Percentiles rank a stretch among this genome's conserved stretches.
These are phyloP conservation scores for Aureobasidium sp. DNA, from an alignment of 2,329 filamentous ascomycete species.

Conservation along the genomic window DNA sequence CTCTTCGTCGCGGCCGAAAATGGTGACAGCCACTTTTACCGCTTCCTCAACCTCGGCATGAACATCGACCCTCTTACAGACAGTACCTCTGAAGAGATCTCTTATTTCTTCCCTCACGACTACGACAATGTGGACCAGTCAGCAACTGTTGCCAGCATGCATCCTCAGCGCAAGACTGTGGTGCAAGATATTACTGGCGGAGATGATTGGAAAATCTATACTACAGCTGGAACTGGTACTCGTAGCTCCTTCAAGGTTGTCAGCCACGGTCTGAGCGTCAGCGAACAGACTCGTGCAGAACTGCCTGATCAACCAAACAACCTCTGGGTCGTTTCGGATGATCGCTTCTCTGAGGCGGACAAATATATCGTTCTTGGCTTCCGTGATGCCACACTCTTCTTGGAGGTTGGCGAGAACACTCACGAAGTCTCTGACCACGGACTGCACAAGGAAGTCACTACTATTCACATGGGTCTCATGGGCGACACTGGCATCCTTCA, in stretches of 20 bases:
- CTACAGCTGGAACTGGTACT: slow-evolving; percentile 80
- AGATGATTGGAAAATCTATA: slow-evolving; percentile 94
- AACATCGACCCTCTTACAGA: slow-evolving; percentile 81
- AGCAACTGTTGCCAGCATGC: slow-evolving; percentile 80
- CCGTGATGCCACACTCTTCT: slow-evolving; percentile 78
- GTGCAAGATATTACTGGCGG: slow-evolving; percentile 85
- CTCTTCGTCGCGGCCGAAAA: slow-evolving; percentile 88
- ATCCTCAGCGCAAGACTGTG: slow-evolving; percentile 84
- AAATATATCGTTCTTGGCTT: slow-evolving; percentile 95
- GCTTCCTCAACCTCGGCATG: slow-evolving; percentile 94
- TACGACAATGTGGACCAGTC: slow-evolving; percentile 78
- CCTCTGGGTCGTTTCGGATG: slow-evolving; percentile 92
- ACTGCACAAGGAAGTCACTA: slow-evolving; percentile 81
- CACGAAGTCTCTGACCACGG: slow-evolving; percentile 92
- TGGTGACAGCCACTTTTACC: slow-evolving; percentile 90
- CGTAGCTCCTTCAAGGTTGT: slow-evolving; percentile 85
- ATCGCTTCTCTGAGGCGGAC: slow-evolving; percentile 74
- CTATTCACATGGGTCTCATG: slow-evolving; percentile 85
- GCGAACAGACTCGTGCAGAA: slow-evolving; percentile 92
- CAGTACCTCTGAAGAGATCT: slow-evolving; percentile 69
- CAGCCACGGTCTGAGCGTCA: slow-evolving; percentile 86
- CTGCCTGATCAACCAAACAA: slow-evolving; percentile 80
- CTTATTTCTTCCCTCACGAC: slow-evolving; percentile 76
- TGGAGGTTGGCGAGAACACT: slow-evolving; percentile 94
- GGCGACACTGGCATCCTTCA: slow-evolving; percentile 58